Conservation (phyloP, 78 protist species). For the Guillardia theta region DNA sequence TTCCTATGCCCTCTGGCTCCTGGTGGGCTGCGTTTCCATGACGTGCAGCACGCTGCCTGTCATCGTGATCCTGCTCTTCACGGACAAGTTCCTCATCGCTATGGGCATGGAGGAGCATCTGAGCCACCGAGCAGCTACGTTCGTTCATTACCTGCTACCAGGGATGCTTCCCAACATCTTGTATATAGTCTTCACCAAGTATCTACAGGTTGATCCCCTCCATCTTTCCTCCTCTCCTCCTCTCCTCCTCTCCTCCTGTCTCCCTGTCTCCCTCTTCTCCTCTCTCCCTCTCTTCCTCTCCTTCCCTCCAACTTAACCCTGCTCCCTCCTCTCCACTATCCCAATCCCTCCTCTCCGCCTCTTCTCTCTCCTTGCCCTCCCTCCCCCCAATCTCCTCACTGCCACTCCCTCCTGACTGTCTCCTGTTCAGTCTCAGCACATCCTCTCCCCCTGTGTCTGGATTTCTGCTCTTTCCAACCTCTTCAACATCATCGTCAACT, state of each 20-base stretch:
- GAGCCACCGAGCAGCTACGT: background rate
- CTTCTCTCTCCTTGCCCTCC: no score
- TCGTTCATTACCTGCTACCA: background rate
- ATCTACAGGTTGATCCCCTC: background rate
- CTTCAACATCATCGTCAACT: background rate
- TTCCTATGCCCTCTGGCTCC: background rate
- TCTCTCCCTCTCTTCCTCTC: background rate
- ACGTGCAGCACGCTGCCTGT: background rate
- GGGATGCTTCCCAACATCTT: background rate
- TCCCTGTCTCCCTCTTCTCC: background rate
- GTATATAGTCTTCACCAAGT: background rate
- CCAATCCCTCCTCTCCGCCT: background rate
- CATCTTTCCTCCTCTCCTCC: background rate
- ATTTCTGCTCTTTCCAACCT: background rate
- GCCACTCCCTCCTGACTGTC: no score
- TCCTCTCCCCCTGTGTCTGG: background rate
- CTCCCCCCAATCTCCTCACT: no score
- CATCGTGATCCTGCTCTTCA: background rate
- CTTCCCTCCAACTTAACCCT: background rate
- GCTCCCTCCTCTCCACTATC: background rate
- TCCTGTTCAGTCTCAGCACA: slow-evolving; percentile 20
- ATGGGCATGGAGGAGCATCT: background rate
- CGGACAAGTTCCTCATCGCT: background rate
- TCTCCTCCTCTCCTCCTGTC: background rate
- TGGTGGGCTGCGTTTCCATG: background rate